Percentiles rank a stretch among this genome's conserved stretches.
These are phyloP conservation scores for Achaetomium macrosporum DNA, from an alignment of 2,329 filamentous ascomycete genomes.

Conservation along the genomic window DNA sequence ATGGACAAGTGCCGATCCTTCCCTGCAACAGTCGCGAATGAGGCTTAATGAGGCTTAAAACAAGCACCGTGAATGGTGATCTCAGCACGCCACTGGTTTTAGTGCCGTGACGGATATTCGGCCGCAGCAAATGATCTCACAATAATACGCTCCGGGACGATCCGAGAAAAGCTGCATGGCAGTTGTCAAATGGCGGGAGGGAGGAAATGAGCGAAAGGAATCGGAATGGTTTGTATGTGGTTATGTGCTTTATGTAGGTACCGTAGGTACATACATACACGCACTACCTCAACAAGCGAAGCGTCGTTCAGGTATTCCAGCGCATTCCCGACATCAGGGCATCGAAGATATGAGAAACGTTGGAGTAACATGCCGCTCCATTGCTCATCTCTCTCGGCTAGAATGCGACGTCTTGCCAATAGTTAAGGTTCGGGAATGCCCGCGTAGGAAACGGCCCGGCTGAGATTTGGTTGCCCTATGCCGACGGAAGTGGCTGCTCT, in stretches of 20 bases:
- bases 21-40: background rate
- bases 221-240: too few relatives aligned
- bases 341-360: background rate
- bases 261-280: too few relatives aligned
- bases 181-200: too few relatives aligned
- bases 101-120: too few relatives aligned
- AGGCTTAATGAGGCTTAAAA: slow-evolving; percentile 12
- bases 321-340: background rate
- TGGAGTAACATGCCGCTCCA: background rate
- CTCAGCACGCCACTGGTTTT: background rate
- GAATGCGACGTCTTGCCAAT: slow-evolving; percentile 7
- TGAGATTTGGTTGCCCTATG: background rate
- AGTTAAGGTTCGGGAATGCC: slow-evolving; percentile 16
- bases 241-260: too few relatives aligned
- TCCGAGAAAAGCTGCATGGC: too few relatives aligned
- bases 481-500: background rate
- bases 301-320: background rate
- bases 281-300: too few relatives aligned
- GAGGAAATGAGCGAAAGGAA: too few relatives aligned
- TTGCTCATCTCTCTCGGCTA: background rate
- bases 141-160: too few relatives aligned
- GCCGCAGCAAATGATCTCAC: background rate
- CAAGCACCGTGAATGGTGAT: background rate
- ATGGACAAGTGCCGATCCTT: background rate
- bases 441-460: slow-evolving; percentile 13